phyloP scores from a whole-genome alignment of 1,284 basidiomycete genomes.

The Ustilago shanxiensis region DNA sequence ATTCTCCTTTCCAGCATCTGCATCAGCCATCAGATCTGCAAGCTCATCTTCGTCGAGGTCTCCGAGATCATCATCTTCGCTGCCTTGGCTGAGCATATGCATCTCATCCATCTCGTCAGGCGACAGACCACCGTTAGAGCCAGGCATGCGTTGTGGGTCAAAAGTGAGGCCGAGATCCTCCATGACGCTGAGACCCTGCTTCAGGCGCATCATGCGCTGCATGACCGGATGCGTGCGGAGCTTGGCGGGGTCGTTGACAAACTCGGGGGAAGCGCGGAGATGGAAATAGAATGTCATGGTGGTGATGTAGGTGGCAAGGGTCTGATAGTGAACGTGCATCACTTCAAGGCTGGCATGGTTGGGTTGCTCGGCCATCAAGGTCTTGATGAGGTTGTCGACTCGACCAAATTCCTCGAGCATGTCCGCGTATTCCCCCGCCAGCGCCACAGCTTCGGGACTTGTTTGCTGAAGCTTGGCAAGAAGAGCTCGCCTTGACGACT shows the following conservation, averaged over 20 bases:
- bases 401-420: conserved; percentile 74
- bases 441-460: conserved; percentile 79
- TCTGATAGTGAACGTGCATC: conserved; percentile 72
- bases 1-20: conserved; percentile 55
- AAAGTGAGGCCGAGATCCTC: conserved; percentile 67
- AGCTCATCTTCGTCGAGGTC: conserved; percentile 63
- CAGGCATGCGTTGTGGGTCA: conserved; percentile 28
- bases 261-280: conserved; percentile 75
- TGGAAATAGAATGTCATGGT: conserved; percentile 93
- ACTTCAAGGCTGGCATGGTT: conserved; percentile 72
- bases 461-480: conserved; percentile 82
- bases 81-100: conserved; percentile 51
- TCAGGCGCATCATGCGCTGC: conserved; percentile 83
- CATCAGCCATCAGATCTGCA: conserved; percentile 47
- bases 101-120: conserved; percentile 49
- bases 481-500: conserved; percentile 70
- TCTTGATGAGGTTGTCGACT: conserved; percentile 75
- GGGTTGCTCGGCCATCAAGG: conserved; percentile 74
- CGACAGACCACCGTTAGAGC: conserved; percentile 21
- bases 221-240: conserved; percentile 76
- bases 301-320: conserved; percentile 88
- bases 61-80: conserved; percentile 57
- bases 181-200: conserved; percentile 83
- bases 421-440: conserved; percentile 74
- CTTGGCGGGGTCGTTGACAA: conserved; percentile 46